Evolutionary conservation across 1,284 basidiomycete genomes (phyloP).

Genomic region (Rhodotorula sp.): DNA sequence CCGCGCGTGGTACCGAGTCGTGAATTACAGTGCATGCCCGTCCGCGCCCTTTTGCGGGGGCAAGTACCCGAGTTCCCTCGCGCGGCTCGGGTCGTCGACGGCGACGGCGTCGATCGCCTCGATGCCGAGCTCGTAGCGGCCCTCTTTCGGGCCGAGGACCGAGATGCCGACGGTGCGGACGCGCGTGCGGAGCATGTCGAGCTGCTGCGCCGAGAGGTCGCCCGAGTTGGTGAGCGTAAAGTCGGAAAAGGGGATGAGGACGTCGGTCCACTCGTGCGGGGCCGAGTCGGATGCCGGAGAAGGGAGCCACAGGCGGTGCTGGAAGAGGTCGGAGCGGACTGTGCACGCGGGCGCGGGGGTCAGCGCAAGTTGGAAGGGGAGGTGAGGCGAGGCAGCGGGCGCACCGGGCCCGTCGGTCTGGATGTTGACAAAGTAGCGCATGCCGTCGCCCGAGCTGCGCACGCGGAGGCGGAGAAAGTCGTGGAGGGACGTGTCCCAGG

Average conservation of each 20-base stretch:
- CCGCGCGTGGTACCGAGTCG: no score
- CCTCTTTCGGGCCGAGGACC: conserved; percentile 60
- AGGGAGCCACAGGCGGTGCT: conserved; percentile 75
- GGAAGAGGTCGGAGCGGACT: conserved; percentile 78
- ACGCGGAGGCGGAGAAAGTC: conserved; percentile 75
- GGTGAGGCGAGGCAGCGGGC: background rate
- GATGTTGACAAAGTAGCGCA: conserved; percentile 76
- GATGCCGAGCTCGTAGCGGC: conserved; percentile 41
- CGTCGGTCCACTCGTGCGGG: conserved; percentile 78
- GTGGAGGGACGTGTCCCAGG: conserved; percentile 76
- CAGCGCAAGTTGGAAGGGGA: background rate
- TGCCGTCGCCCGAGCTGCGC: conserved; percentile 63
- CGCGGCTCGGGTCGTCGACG: conserved; percentile 8
- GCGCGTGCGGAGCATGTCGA: conserved; percentile 72
- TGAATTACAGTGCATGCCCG: background rate
- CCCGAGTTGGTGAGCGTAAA: conserved; percentile 84
- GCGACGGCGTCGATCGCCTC: conserved; percentile 39
- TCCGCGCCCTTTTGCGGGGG: conserved; percentile 5
- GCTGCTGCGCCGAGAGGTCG: conserved; percentile 63
- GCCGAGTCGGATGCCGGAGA: conserved; percentile 50
- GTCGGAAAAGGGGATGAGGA: conserved; percentile 77
- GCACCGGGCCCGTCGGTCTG: conserved; percentile 69
- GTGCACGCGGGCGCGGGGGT: background rate
- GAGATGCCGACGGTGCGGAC: conserved; percentile 81
- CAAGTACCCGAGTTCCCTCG: background rate